phyloP scores from a whole-genome alignment of 331 rosid species.

The Acacia pycnantha region DNA sequence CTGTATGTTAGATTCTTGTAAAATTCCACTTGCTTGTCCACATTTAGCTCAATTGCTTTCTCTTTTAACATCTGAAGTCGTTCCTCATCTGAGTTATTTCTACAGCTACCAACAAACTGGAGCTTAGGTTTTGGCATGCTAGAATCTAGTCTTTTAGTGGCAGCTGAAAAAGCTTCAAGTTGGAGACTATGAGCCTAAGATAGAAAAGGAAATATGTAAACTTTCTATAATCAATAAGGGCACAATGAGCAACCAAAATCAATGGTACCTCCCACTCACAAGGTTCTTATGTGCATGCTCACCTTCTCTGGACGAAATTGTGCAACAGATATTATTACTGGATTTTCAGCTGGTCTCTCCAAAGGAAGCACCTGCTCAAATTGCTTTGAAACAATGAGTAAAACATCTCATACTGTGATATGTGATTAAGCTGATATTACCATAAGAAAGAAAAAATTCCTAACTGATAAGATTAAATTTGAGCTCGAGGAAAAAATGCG shows the following conservation, averaged over 20 bases:
- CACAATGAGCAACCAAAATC: constrained; percentile 41
- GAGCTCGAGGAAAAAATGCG: neutral
- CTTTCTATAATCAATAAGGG: constrained; percentile 33
- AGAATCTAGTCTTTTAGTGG: constrained; percentile 58
- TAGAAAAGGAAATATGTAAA: constrained; percentile 33
- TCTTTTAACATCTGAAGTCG: constrained; percentile 67
- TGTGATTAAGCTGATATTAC: neutral
- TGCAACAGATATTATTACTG: constrained; percentile 81
- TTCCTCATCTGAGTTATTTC: constrained; percentile 82
- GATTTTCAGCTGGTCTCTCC: constrained; percentile 60
- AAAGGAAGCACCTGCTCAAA: constrained; percentile 70
- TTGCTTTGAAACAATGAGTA: constrained; percentile 1
- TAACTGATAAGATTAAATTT: constrained; percentile 4
- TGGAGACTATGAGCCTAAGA: constrained; percentile 88
- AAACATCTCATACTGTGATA: constrained; percentile 1
- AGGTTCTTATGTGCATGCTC: constrained; percentile 54
- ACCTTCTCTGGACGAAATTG: constrained; percentile 99
- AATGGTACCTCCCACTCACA: constrained; percentile 46
- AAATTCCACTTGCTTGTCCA: constrained; percentile 75
- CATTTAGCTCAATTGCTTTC: constrained; percentile 68
- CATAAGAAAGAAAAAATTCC: neutral
- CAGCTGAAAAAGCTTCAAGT: constrained; percentile 88
- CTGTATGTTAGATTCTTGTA: constrained; percentile 76
- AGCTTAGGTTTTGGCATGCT: constrained; percentile 70
- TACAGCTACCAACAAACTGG: constrained; percentile 93